phyloP scores from a whole-genome alignment of 225 moss, liverwort and hornwort species.

The Ulota crispa region DNA sequence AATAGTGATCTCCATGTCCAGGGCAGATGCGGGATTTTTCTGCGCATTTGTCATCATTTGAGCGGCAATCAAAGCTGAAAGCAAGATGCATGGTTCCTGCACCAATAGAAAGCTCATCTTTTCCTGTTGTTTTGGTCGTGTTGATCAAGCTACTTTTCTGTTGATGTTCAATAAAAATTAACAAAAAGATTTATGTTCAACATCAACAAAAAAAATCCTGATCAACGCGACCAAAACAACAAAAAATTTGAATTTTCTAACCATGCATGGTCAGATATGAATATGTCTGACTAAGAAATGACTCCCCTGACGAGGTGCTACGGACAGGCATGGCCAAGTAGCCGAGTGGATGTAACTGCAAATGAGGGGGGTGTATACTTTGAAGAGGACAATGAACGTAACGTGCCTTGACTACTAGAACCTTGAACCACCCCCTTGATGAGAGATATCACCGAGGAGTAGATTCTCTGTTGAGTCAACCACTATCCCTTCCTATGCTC shows the following conservation, averaged over 20 bases:
- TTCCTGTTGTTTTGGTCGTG: too few relatives aligned
- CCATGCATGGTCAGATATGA: slow-evolving; percentile 22
- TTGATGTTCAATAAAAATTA: too few relatives aligned
- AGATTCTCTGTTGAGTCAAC: slow-evolving; percentile 42
- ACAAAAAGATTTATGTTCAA: too few relatives aligned
- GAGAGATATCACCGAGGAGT: slow-evolving; percentile 40
- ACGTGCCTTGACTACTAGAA: slow-evolving; percentile 33
- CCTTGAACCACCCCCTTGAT: slow-evolving; percentile 51
- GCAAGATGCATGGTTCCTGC: slow-evolving; percentile 16
- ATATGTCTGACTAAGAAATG: slow-evolving; percentile 25
- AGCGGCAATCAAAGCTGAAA: slow-evolving; percentile 20
- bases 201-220: too few relatives aligned
- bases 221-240: too few relatives aligned
- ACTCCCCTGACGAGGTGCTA: slow-evolving; percentile 36
- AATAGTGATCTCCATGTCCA: slow-evolving; percentile 17
- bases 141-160: too few relatives aligned
- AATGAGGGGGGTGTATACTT: slow-evolving; percentile 2
- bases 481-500: slow-evolving; percentile 34
- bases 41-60: slow-evolving; percentile 22
- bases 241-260: too few relatives aligned
- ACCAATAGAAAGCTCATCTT: too few relatives aligned
- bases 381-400: slow-evolving; percentile 10
- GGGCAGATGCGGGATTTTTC: slow-evolving; percentile 29
- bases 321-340: slow-evolving; percentile 30
- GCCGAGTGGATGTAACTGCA: slow-evolving; percentile 14